Evolutionary conservation across 768 basidiomycete species (phyloP), one percentile per base, ranked within the genome.

Genomic region (Mycena amicta): DNA sequence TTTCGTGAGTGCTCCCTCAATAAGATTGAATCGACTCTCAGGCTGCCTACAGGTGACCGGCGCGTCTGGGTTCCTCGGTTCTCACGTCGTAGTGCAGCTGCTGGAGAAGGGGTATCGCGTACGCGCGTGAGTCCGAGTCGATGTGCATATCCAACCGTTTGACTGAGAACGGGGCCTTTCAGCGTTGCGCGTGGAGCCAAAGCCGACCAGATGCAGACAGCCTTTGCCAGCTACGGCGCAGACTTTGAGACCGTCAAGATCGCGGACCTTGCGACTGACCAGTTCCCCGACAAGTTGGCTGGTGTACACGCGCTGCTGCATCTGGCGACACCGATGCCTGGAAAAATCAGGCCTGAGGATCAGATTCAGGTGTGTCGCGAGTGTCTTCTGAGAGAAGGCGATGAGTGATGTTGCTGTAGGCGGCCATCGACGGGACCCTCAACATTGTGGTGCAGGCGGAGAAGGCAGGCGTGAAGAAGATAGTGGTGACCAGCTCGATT

Each of bases 31-130:
- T n/a, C n/a, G n/a, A n/a, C n/a, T n/a, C n/a, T n/a, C n/a, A n/a
- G n/a, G n/a, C n/a, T n/a, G n/a, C n/a, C n/a, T n/a, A n/a, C n/a
- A n/a, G n/a, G 75, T 80, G 16, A 80, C 79, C 27, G 80, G 80
- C 26, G 75, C 74, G 18, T 76, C 79, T 23, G 78, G 80, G 22
- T 81, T 76, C 63, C 63, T 77, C 4, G 79, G 77, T 6, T 71
- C 78, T 12, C 78, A 80, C 53, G 70, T 80, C 25, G 74, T 75
- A 13, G 63, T 74, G 15, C 69, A 77, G 41, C 71, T 83, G 4
- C 64, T 83, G 22, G 65, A 76, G n/a, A 67, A 69, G 20, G 83
- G 84, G 1, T 82, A 80, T 63, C 72, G 69, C 6, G 84, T 86
- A 39, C 71, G 78, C 61, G 84, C 79, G 77, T 78, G 59, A 47